Conservation (phyloP, 352 stramenopile genomes). For the Pythium chondricola region DNA sequence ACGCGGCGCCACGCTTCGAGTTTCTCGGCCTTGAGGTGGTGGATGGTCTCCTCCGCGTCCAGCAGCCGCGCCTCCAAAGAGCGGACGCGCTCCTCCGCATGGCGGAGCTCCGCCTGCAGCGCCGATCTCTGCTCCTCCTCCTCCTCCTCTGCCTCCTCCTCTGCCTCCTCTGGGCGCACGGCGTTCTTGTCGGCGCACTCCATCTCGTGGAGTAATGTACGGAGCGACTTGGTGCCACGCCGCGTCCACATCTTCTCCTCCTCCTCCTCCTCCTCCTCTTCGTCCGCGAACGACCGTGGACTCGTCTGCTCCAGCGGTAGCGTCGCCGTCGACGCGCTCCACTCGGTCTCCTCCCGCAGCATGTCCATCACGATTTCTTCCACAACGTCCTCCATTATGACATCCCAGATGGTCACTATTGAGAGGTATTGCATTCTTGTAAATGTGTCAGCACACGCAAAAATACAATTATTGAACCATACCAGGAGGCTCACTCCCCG, state of each 20-base stretch:
- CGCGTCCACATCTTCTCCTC: not conserved
- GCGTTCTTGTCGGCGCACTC: not conserved
- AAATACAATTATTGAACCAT: no score
- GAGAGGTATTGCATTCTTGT: no score
- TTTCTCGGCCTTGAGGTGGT: constrained; percentile 71
- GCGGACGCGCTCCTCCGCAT: constrained; percentile 46
- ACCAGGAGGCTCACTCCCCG: no score
- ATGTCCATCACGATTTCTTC: constrained; percentile 1
- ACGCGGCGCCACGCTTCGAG: constrained; percentile 41
- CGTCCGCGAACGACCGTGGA: constrained; percentile 5
- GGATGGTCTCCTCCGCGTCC: constrained; percentile 66
- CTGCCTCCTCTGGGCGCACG: not conserved
- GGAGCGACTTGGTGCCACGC: not conserved
- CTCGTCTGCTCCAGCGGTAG: constrained; percentile 5
- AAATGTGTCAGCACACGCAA: no score
- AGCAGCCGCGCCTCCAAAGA: constrained; percentile 48
- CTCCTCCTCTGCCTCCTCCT: constrained; percentile 8
- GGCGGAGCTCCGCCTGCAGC: constrained; percentile 33
- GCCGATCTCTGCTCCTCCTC: constrained; percentile 9
- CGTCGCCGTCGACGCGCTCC: constrained; percentile 11
- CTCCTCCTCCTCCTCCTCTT: not conserved
- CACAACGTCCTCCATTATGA: no score
- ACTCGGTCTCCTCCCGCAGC: constrained; percentile 6
- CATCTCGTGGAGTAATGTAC: constrained; percentile 7
- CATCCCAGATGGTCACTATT: no score